Base-by-base conservation (phyloP, 176 grass and related monocot species). In the Oryza brachyantha region DNA sequence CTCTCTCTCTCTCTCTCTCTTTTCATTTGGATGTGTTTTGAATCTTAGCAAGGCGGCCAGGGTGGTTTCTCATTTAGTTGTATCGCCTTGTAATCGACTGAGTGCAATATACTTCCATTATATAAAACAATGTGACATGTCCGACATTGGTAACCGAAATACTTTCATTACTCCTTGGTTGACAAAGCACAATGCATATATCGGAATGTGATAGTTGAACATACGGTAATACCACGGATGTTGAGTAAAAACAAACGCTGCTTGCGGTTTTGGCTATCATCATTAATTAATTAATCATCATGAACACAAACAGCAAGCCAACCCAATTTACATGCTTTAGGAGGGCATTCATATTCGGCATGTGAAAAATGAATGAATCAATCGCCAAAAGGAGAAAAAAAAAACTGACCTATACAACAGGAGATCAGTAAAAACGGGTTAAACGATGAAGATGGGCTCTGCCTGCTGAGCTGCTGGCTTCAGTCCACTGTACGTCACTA, bases 321-420 rank as follows among this genome's bases (percentile, higher is more conserved):
- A 46, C 60, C 36, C 16, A 84, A 79, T 84, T 79, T 84, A 88
- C 80, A 88, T 21, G 67, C 75, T 66, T 45, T 61, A 31, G 74
- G 63, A 73, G 16, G 61, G 29, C 71, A 8, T 32, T 76, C 50
- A 81, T 69, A 70, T 79, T 84, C 80, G 69, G n/a, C n/a, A n/a
- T n/a, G 69, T 68, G 5, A 34, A 43, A 68, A 27, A 78, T 13
- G 2, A 83, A 88, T 42, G 70, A 88, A 88, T 84, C 69, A 61
- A 54, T 35, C 40, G 31, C 5, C n/a, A n/a, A n/a, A n/a, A n/a
- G n/a, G n/a, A 8, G 29, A 34, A 58, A 17, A 1, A 41, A 78
- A 79, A 64, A 74, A 37, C 1, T 59, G 43, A 29, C 13, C 81
- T 88, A 84, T 84, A 88, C 86, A 80, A 75, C 39, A 84, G 61